Evolutionary conservation across 139 green algal genomes (phyloP), one percentile per base, ranked within the genome.

Genomic region (Mesotaenium endlicherianum): DNA sequence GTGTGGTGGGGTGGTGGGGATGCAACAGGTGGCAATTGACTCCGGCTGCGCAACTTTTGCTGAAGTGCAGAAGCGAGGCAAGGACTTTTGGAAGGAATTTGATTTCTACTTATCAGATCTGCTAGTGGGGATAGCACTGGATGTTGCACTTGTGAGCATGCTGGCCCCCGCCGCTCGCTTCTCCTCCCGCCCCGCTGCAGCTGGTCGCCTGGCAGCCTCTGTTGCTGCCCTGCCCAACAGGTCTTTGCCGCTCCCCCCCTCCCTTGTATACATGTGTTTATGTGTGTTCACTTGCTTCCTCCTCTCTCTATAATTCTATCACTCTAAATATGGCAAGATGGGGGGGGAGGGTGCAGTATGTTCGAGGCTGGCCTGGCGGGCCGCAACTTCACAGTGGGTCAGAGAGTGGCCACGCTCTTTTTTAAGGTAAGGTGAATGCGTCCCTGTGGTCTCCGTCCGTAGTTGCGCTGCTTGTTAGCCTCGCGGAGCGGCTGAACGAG

Each of bases 91-190:
- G 94, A 47, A 75, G 11, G 84, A 98, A 92, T 97, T 98, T 89
- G 95, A 98, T 83, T 96, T 98, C 64, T 98, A 98, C 90, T 79
- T 97, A 45, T 95, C 91, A 0, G 95, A 98, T 85, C 79, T 98
- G 81, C 40, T 97, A 36, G 95, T 98, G 41, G 92, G 95, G 3
- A 75, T 93, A 6, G 93, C 97, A 60, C 72, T 98, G 88, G 95
- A 98, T 69, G 93, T 96, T 36, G 93, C 93, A 40, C 87, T 98
- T 53, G 95, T 98, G 41, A 91, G 86, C 16, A 89, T 98, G 14
- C 92, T 98, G 70, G 95, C 95, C 14, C 95, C 95, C 2, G 87
- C 90, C 1, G 94, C 93, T 2, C 6, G 55, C 14, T 84, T 84
- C 34, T n/a, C n/a, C n/a, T n/a, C n/a, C n/a, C n/a, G n/a, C n/a